Base-by-base conservation (phyloP, 805 yeast genomes). In the Candida coleopterorum region DNA sequence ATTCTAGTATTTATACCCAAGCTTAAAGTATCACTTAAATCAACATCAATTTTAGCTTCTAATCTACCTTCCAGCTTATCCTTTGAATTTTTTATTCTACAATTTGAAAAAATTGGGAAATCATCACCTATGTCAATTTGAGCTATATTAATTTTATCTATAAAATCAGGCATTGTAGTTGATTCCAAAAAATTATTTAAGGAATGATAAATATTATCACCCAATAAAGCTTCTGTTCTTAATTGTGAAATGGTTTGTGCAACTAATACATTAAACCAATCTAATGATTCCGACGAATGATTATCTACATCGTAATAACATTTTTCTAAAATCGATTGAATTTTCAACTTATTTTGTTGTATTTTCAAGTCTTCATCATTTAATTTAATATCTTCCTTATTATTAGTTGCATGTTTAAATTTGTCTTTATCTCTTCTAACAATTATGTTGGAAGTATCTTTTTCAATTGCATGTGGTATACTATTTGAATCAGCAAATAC, bases 41-140 rank as follows among this genome's bases (percentile, higher is more conserved):
- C 95, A 23, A 89, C 94, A 57, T 89, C 96, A 22, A 89, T 88
- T 47, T 84, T 85, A 1, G 95, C 96, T 53, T 88, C 95, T 29
- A 77, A 52, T 29, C 80, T 60, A 12, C 79, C 66, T 15, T 74
- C 68, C 15, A 15, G 25, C 1, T 65, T 65, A 39, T 72, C 77
- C 16, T 73, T 72, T 38, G 75, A 72, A 42, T 77, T 79, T 43
- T 70, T 71, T 25, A 93, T 85, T 34, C 95, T 72, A 59, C 98
- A 93, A 53, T 93, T 93, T 39, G 95, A 85, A 55, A 93, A 85
- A 35, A 93, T 85, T 3, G 98, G 98, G 55, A 81, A 93, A 58
- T 89, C 97, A 54, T 87, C 85, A 23, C 98, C 98, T 39, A 93
- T 81, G 49, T 88, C 90, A 18, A 93, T 78, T 50, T 90, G 97